Conservation (phyloP, 176 grass and related monocot species). For the Hordeum marinum region DNA sequence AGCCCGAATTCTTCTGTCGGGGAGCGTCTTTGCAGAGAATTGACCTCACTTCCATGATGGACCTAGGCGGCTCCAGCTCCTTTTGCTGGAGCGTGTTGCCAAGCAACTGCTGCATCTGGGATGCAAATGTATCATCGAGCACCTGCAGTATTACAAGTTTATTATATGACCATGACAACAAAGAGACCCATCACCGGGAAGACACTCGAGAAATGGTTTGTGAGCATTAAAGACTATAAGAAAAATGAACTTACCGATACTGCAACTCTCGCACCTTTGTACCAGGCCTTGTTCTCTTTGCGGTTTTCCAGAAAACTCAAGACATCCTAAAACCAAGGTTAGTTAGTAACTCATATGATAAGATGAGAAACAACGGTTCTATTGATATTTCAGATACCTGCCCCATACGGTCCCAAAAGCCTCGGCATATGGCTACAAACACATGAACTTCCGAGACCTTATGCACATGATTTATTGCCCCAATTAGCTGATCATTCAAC, state of each 20-base stretch:
- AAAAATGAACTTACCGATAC: slow-evolving; percentile 58
- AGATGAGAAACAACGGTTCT: background rate
- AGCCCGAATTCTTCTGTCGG: slow-evolving; percentile 58
- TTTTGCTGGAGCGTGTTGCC: slow-evolving; percentile 73
- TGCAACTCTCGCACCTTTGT: slow-evolving; percentile 76
- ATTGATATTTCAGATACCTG: slow-evolving; percentile 45
- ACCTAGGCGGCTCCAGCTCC: slow-evolving; percentile 80
- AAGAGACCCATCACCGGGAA: background rate
- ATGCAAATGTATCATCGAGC: slow-evolving; percentile 90
- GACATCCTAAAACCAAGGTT: slow-evolving; percentile 61
- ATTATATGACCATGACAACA: background rate
- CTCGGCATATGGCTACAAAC: slow-evolving; percentile 77
- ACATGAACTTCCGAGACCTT: slow-evolving; percentile 84
- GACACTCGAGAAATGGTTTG: background rate
- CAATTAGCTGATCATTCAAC: slow-evolving; percentile 69
- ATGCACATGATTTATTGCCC: slow-evolving; percentile 74
- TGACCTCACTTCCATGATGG: slow-evolving; percentile 94
- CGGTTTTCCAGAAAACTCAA: slow-evolving; percentile 85
- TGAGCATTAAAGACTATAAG: background rate
- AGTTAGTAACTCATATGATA: slow-evolving; percentile 17
- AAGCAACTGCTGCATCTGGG: slow-evolving; percentile 85
- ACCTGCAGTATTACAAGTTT: slow-evolving; percentile 42
- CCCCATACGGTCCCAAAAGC: slow-evolving; percentile 93
- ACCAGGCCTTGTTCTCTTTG: slow-evolving; percentile 94
- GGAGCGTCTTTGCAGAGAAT: slow-evolving; percentile 95